Evolutionary conservation across 106 monocot genomes (phyloP), one percentile per base, ranked within the genome.

Genomic region (Dendrobium huoshanense): DNA sequence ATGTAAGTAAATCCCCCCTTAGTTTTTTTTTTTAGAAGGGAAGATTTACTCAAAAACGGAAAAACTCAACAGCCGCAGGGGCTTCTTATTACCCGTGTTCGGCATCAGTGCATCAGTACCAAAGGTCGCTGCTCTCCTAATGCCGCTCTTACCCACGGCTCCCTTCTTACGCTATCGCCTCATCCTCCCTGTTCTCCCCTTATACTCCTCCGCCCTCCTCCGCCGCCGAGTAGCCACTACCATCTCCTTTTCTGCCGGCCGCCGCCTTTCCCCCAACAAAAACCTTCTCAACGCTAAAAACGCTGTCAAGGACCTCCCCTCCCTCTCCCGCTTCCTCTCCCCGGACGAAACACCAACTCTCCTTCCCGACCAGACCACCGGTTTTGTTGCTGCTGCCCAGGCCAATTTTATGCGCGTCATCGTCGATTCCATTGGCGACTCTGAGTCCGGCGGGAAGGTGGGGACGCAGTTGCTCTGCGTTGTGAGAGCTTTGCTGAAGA

Each of bases 341-440:
- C 54, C 76, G 22, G 58, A 44, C 13, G 64, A 51, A 33, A 59
- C 58, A 31, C 58, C 24, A 24, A 15, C 13, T 67, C 91, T 96
- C 85, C 89, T 89, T 64, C 96, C 94, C 75, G 72, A 77, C 75
- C 96, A 94, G 77, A 92, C 94, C 79, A 79, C 91, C 85, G 96
- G 94, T 51, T 86, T 90, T 17, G 96, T 97, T 55, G 92, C 94
- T 49, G 85, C 94, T 22, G 86, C 96, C 17, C 96, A 97, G 85
- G 96, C 96, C 73, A 94, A 97, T 74, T 97, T 97, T 90, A 90
- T 94, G 94, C 87, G 89, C 67, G 94, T 94, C 47, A 79, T 91
- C 74, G 92, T 97, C 41, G 83, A 89, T 41, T 74, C 84, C 59
- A 77, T 77, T 2, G 61, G 74, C 9, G 64, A 79, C 40, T 54